These are phyloP conservation scores for Rauvolfia tetraphylla DNA, from an alignment of 257 asterid species.

Conservation along the genomic window DNA sequence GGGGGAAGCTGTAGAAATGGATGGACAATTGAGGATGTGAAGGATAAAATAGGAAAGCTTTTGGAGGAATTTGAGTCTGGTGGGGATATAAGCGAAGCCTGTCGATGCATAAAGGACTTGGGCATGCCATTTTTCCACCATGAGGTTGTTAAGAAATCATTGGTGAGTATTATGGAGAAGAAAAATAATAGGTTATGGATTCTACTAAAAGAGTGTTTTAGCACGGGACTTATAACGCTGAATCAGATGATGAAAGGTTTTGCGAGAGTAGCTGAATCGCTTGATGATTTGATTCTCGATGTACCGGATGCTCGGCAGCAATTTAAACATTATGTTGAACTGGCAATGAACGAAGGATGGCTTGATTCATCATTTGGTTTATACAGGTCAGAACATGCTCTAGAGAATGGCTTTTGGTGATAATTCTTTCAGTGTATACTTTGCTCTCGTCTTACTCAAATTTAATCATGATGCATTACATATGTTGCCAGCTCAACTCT, in stretches of 20 bases:
- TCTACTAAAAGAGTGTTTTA: conserved; percentile 57
- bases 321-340: conserved; percentile 39
- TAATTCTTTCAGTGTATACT: conserved; percentile 5
- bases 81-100: conserved; percentile 80
- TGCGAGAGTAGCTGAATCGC: conserved; percentile 53
- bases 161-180: conserved; percentile 71
- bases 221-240: conserved; percentile 70
- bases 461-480: background rate
- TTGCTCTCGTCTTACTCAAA: background rate
- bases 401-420: conserved; percentile 37
- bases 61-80: conserved; percentile 75
- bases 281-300: conserved; percentile 86
- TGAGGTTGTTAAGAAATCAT: conserved; percentile 74
- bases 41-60: conserved; percentile 67
- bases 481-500: background rate
- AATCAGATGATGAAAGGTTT: conserved; percentile 84
- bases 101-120: conserved; percentile 79
- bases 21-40: conserved; percentile 78
- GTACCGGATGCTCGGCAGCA: conserved; percentile 83
- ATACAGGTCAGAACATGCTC: conserved; percentile 28
- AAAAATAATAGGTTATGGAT: conserved; percentile 66
- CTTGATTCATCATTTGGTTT: conserved; percentile 48
- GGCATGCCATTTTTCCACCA: conserved; percentile 97
- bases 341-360: conserved; percentile 69
- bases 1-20: conserved; percentile 64